Conservation (phyloP, 306 rosid genomes). For the Castanospermum australe region DNA sequence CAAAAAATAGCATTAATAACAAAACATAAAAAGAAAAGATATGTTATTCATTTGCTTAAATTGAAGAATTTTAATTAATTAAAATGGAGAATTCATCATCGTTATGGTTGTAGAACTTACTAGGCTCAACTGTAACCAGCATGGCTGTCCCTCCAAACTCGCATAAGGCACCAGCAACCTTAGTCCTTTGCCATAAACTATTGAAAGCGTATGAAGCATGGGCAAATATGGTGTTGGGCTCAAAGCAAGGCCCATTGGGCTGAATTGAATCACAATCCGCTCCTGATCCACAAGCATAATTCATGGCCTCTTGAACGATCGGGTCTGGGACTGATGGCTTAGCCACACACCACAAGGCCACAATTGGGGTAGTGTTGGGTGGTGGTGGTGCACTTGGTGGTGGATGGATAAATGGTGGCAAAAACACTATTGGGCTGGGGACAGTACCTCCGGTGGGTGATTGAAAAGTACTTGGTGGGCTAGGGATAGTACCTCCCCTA, state of each 20-base stretch:
- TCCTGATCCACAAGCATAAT: constrained; percentile 88
- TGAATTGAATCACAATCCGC: constrained; percentile 71
- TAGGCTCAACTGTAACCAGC: constrained; percentile 81
- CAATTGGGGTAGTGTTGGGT: constrained; percentile 36
- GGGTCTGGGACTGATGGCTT: constrained; percentile 98
- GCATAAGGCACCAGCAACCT: constrained; percentile 71
- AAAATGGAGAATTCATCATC: neutral
- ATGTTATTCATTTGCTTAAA: neutral
- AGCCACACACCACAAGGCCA: constrained; percentile 87
- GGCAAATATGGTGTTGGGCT: constrained; percentile 61
- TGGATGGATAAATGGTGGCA: constrained; percentile 78
- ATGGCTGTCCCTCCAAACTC: constrained; percentile 91
- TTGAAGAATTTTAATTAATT: neutral
- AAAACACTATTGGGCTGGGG: constrained; percentile 71
- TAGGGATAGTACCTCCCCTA: constrained; percentile 31
- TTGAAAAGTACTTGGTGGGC: constrained; percentile 48
- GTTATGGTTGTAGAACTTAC: constrained; percentile 42
- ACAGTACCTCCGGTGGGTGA: constrained; percentile 46
- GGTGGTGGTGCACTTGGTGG: constrained; percentile 79
- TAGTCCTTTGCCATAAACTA: constrained; percentile 83
- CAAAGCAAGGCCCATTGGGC: constrained; percentile 74
- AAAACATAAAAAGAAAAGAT: neutral
- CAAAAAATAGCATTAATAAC: neutral
- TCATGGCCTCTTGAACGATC: constrained; percentile 89
- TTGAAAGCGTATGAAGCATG: constrained; percentile 95